phyloP scores from a whole-genome alignment of 83 land plant genomes.

The Diphasiastrum complanatum region DNA sequence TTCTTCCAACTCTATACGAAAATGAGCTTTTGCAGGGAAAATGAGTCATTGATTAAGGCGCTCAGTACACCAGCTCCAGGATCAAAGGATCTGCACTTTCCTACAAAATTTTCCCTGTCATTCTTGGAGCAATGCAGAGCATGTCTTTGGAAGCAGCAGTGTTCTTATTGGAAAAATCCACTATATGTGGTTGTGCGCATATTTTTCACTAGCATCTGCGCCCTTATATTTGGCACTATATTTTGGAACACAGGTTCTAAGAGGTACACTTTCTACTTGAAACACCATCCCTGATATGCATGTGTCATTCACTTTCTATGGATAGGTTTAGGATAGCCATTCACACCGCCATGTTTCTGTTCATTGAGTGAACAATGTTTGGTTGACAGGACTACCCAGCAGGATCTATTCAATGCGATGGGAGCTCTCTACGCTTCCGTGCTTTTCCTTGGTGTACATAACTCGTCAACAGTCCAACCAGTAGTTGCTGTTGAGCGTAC shows the following conservation, averaged over 20 bases:
- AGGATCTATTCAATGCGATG: conserved; percentile 47
- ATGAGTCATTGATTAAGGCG: conserved; percentile 23
- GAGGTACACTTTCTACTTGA: conserved; percentile 4
- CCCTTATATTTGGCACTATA: conserved; percentile 24
- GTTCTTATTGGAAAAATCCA: conserved; percentile 36
- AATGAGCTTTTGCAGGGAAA: conserved; percentile 15
- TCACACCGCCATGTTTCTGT: neutral
- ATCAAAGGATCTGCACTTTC: conserved; percentile 21
- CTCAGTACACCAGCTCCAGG: conserved; percentile 26
- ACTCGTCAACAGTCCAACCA: conserved; percentile 45
- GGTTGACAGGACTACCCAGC: conserved; percentile 38
- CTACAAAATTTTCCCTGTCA: conserved; percentile 21
- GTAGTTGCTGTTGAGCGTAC: conserved; percentile 56
- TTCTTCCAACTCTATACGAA: neutral
- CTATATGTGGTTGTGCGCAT: conserved; percentile 27
- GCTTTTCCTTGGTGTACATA: conserved; percentile 50
- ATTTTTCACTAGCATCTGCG: conserved; percentile 26
- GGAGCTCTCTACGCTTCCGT: conserved; percentile 55
- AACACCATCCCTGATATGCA: neutral
- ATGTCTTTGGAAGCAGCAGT: conserved; percentile 32
- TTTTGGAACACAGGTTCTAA: conserved; percentile 26
- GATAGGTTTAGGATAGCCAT: neutral
- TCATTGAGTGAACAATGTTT: neutral
- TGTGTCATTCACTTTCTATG: neutral
- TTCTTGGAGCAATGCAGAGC: conserved; percentile 23